Conservation (phyloP, 1,284 basidiomycete genomes). For the Trametes polyzona region DNA sequence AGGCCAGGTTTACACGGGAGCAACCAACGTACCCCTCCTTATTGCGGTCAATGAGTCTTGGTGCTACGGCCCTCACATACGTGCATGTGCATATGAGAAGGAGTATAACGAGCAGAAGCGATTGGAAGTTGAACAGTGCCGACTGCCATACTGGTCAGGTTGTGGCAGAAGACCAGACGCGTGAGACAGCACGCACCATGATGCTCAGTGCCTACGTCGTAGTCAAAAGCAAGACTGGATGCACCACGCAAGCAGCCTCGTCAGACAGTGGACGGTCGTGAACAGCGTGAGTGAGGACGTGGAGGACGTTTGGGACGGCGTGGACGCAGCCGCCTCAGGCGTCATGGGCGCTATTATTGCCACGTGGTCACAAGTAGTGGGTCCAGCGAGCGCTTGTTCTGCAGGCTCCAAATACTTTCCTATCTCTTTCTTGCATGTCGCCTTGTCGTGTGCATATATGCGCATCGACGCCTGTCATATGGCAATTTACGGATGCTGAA, state of each 20-base stretch:
- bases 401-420: too few relatives aligned
- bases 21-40: slow-evolving; percentile 80
- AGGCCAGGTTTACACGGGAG: not conserved
- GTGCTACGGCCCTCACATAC: slow-evolving; percentile 89
- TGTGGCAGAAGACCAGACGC: not conserved
- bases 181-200: not conserved
- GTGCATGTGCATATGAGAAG: slow-evolving; percentile 97
- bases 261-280: not conserved
- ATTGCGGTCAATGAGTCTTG: slow-evolving; percentile 90
- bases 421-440: too few relatives aligned
- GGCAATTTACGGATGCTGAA: too few relatives aligned
- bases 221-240: not conserved
- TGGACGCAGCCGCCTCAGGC: not conserved
- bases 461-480: too few relatives aligned
- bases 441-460: not conserved
- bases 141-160: slow-evolving; percentile 56
- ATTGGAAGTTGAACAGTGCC: slow-evolving; percentile 98
- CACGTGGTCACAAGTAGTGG: not conserved
- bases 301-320: not conserved
- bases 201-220: not conserved
- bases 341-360: not conserved
- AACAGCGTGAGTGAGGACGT: not conserved
- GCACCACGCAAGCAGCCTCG: not conserved
- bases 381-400: too few relatives aligned
- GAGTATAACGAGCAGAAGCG: slow-evolving; percentile 90